phyloP scores from a whole-genome alignment of 495 filamentous ascomycete species.

The Articulospora tetracladia region DNA sequence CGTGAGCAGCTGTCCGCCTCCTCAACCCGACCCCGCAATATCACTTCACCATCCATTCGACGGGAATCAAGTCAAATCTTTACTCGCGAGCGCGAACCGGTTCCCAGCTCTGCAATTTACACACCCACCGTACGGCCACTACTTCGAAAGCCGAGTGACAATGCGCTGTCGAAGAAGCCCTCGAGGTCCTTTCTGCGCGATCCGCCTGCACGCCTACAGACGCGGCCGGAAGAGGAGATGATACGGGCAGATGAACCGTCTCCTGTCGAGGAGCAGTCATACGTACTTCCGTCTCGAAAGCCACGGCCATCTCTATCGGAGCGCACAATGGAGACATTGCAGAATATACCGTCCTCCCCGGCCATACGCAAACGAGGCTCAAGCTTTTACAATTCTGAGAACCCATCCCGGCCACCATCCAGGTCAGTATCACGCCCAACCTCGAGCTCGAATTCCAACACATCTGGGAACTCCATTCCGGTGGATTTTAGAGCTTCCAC shows the following conservation, averaged over 20 bases:
- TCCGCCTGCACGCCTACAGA: conserved; percentile 22
- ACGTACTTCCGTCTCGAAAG: conserved; percentile 1
- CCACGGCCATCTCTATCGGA: conserved; percentile 58
- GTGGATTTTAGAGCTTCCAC: conserved; percentile 26
- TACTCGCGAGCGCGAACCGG: conserved; percentile 9
- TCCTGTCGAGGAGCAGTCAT: conserved; percentile 11
- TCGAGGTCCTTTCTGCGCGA: conserved; percentile 6
- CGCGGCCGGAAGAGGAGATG: conserved; percentile 2
- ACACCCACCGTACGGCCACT: conserved; percentile 7
- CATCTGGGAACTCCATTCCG: conserved; percentile 30
- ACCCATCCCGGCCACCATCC: conserved; percentile 47
- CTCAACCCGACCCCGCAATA: conserved; percentile 10
- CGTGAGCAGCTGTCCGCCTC: conserved; percentile 22
- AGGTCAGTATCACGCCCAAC: conserved; percentile 44
- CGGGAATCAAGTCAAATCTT: not conserved
- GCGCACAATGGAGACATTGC: conserved; percentile 63
- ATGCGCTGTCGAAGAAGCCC: conserved; percentile 21
- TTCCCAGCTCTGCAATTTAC: conserved; percentile 8
- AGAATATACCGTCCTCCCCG: conserved; percentile 62
- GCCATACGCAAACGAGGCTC: conserved; percentile 50
- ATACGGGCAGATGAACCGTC: not conserved
- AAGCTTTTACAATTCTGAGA: conserved; percentile 57
- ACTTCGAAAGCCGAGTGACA: conserved; percentile 28
- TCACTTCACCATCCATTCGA: conserved; percentile 4
- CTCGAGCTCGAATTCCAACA: conserved; percentile 43